Conservation (phyloP, 495 filamentous ascomycete species). For the Thermochaetoides thermophila region DNA sequence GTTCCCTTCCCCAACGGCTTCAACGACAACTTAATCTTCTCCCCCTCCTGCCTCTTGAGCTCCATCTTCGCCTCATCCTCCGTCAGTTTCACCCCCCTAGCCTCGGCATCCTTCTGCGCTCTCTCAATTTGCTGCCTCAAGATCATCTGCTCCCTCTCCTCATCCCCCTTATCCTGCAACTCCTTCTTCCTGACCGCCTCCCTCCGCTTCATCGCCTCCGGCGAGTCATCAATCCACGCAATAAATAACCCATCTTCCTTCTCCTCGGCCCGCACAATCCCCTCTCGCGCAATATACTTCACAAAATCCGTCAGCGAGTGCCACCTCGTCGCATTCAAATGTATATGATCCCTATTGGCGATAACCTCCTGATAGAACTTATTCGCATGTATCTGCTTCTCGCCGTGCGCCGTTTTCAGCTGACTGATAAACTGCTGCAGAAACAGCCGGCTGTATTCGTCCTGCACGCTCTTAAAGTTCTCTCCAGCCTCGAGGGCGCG, state of each 20-base stretch:
- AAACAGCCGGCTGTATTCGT: conserved; percentile 65
- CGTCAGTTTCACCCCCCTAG: conserved; percentile 18
- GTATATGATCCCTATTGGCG: conserved; percentile 64
- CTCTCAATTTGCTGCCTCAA: conserved; percentile 67
- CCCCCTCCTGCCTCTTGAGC: conserved; percentile 56
- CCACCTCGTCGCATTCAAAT: conserved; percentile 91
- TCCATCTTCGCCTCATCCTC: conserved; percentile 21
- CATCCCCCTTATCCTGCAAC: conserved; percentile 72
- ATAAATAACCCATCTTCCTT: conserved; percentile 78
- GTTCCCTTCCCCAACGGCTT: conserved; percentile 18
- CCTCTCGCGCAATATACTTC: conserved; percentile 67
- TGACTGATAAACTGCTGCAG: conserved; percentile 61
- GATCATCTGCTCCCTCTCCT: conserved; percentile 67
- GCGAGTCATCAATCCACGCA: conserved; percentile 79
- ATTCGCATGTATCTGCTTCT: conserved; percentile 74
- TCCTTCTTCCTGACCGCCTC: conserved; percentile 76
- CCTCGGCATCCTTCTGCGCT: conserved; percentile 44
- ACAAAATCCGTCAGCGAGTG: conserved; percentile 71
- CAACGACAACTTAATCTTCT: conserved; percentile 72
- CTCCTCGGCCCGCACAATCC: conserved; percentile 76
- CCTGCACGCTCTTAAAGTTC: conserved; percentile 58
- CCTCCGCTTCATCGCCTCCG: conserved; percentile 62
- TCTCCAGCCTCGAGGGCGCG: conserved; percentile 77
- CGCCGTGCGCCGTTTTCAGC: conserved; percentile 65
- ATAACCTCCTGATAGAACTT: conserved; percentile 90